Percentiles rank a stretch among this genome's conserved stretches.
Evolutionary conservation across 768 basidiomycete genomes (phyloP).

Genomic region (Boletus pseudopeckii): DNA sequence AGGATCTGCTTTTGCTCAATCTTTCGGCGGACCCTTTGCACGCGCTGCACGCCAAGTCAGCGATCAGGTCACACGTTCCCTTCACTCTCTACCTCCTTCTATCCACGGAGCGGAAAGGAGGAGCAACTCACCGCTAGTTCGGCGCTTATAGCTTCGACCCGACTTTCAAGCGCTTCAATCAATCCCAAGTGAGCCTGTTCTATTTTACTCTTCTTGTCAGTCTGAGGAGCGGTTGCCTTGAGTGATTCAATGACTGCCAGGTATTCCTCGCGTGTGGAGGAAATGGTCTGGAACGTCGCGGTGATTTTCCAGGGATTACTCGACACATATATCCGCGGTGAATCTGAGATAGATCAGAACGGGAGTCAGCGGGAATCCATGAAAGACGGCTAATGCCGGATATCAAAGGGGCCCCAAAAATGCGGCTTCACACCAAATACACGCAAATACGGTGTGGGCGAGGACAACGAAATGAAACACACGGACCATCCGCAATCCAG

Average conservation of each 20-base stretch:
- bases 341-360: conserved; percentile 53
- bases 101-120: conserved; percentile 6
- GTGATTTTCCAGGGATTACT: conserved; percentile 90
- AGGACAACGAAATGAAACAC: conserved; percentile 37
- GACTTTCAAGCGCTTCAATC: conserved; percentile 57
- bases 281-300: conserved; percentile 67
- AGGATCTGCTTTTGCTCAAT: conserved; percentile 63
- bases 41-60: conserved; percentile 48
- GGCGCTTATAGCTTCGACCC: conserved; percentile 62
- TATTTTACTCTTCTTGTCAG: conserved; percentile 51
- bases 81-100: conserved; percentile 9
- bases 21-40: conserved; percentile 66
- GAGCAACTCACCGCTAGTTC: conserved; percentile 63
- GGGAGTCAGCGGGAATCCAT: conserved; percentile 33
- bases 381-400: conserved; percentile 35
- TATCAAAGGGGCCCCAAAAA: conserved; percentile 43
- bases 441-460: conserved; percentile 56
- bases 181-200: conserved; percentile 62
- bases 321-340: conserved; percentile 78
- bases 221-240: conserved; percentile 47
- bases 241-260: conserved; percentile 57
- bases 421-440: conserved; percentile 60
- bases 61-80: conserved; percentile 16
- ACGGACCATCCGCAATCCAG: conserved; percentile 90
- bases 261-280: conserved; percentile 75